Percentiles rank a stretch among this genome's conserved stretches.
Conservation (phyloP, 2,329 filamentous ascomycete species). For the Hysterium pulicare region DNA sequence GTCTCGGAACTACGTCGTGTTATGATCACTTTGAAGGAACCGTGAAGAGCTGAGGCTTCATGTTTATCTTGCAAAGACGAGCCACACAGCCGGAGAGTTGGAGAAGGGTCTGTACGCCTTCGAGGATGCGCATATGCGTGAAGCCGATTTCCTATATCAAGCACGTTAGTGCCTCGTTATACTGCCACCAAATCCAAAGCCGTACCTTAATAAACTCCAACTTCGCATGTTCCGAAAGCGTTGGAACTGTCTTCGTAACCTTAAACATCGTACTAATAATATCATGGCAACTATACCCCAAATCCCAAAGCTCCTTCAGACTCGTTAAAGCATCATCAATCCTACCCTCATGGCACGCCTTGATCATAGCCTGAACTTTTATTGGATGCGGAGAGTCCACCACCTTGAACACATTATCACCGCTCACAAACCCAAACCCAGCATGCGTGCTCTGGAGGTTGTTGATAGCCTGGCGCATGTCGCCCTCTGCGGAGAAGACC, state of each 20-base stretch:
- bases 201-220: slow-evolving; percentile 81
- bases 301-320: slow-evolving; percentile 85
- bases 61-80: slow-evolving; percentile 89
- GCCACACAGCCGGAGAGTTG: slow-evolving; percentile 92
- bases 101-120: slow-evolving; percentile 90
- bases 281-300: slow-evolving; percentile 98
- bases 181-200: background rate
- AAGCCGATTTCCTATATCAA: slow-evolving; percentile 76
- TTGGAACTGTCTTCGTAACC: slow-evolving; percentile 93
- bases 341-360: slow-evolving; percentile 90
- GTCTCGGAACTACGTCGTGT: no score
- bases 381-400: slow-evolving; percentile 96
- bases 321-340: slow-evolving; percentile 83
- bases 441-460: slow-evolving; percentile 91
- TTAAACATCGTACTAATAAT: slow-evolving; percentile 99
- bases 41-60: slow-evolving; percentile 81
- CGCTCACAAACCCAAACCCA: slow-evolving; percentile 94
- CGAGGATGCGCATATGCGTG: slow-evolving; percentile 98
- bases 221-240: slow-evolving; percentile 89
- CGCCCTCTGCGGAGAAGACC: slow-evolving; percentile 94
- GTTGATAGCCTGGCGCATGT: slow-evolving; percentile 99
- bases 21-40: slow-evolving; percentile 22
- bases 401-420: slow-evolving; percentile 96
- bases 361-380: slow-evolving; percentile 98
- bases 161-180: background rate